phyloP scores from a whole-genome alignment of 1,284 basidiomycete genomes.

The Coriolopsis trogii region DNA sequence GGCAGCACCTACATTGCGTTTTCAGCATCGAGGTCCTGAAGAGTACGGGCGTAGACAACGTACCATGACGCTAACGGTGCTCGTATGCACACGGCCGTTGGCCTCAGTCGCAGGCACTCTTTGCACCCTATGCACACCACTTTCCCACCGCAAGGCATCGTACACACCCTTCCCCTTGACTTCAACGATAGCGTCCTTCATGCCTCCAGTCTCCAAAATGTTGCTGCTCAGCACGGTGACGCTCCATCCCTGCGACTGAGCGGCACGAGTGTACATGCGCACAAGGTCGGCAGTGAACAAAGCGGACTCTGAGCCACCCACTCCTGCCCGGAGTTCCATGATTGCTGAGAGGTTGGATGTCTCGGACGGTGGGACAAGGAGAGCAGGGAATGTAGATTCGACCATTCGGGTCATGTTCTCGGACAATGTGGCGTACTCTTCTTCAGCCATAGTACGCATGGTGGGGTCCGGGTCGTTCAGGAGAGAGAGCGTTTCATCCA shows the following conservation, averaged over 20 bases:
- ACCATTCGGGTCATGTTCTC: constrained; percentile 52
- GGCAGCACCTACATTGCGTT: constrained; percentile 70
- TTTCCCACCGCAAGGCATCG: constrained; percentile 85
- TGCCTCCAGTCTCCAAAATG: constrained; percentile 62
- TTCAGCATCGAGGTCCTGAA: not conserved
- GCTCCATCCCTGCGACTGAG: constrained; percentile 55
- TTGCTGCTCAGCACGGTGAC: constrained; percentile 57
- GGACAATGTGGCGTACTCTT: constrained; percentile 65
- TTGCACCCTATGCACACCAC: constrained; percentile 96
- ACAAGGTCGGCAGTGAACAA: constrained; percentile 83
- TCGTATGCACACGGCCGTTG: constrained; percentile 89
- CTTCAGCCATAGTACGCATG: constrained; percentile 72
- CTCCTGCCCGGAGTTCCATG: constrained; percentile 91
- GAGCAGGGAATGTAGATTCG: constrained; percentile 60
- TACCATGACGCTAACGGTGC: constrained; percentile 88
- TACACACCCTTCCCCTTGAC: constrained; percentile 81
- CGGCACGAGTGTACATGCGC: constrained; percentile 83
- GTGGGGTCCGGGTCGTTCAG: constrained; percentile 77
- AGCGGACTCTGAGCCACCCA: constrained; percentile 89
- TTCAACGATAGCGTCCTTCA: constrained; percentile 86
- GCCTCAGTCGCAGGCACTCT: constrained; percentile 90
- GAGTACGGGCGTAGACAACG: constrained; percentile 29
- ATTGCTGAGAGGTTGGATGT: constrained; percentile 76
- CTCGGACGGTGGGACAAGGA: constrained; percentile 73
- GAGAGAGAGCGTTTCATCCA: constrained; percentile 64